A percentile compares a stretch with the other conserved stretches of the same genome.
Evolutionary conservation across 2,329 filamentous ascomycete genomes (phyloP).

Genomic region (Dryadomyces quercus-mongolicae): DNA sequence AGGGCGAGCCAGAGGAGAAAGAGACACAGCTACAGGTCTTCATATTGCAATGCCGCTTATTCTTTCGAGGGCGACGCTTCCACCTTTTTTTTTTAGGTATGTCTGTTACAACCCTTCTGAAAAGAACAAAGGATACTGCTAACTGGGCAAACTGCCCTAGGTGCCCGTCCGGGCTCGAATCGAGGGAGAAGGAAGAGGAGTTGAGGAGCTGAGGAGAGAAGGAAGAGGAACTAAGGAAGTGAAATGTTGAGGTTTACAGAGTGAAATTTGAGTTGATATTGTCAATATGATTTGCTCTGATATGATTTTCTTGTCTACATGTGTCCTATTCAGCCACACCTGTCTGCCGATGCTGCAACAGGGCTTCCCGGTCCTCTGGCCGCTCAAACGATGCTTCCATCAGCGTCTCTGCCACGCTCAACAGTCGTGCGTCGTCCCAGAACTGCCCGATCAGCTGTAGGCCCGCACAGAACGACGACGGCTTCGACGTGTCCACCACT

Average conservation of each 20-base stretch:
- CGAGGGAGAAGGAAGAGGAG: neutral
- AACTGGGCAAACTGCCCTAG: neutral
- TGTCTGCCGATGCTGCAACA: conserved; percentile 5
- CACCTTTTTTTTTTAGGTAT: conserved; percentile 8
- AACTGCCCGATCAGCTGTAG: conserved; percentile 74
- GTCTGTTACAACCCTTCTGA: neutral
- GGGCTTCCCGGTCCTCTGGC: conserved; percentile 4
- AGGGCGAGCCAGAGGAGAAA: neutral
- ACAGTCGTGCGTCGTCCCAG: conserved; percentile 57
- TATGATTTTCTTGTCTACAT: neutral
- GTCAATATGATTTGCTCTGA: neutral
- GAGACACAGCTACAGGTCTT: conserved; percentile 1
- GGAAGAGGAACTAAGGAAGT: no score
- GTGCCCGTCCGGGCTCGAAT: no score
- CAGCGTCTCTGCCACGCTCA: conserved; percentile 42
- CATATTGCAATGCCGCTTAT: conserved; percentile 17
- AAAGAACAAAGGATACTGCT: conserved; percentile 8
- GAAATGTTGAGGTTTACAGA: neutral
- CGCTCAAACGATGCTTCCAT: conserved; percentile 12
- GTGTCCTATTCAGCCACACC: conserved; percentile 1
- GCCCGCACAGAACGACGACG: conserved; percentile 29
- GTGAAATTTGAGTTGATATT: no score
- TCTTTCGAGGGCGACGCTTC: conserved; percentile 14
- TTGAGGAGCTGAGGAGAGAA: neutral
- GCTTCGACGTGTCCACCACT: conserved; percentile 13